Evolutionary conservation across 163 green algal species (phyloP), one percentile per base, ranked within the genome.

Genomic region (Coccomyxa subellipsoidea): DNA sequence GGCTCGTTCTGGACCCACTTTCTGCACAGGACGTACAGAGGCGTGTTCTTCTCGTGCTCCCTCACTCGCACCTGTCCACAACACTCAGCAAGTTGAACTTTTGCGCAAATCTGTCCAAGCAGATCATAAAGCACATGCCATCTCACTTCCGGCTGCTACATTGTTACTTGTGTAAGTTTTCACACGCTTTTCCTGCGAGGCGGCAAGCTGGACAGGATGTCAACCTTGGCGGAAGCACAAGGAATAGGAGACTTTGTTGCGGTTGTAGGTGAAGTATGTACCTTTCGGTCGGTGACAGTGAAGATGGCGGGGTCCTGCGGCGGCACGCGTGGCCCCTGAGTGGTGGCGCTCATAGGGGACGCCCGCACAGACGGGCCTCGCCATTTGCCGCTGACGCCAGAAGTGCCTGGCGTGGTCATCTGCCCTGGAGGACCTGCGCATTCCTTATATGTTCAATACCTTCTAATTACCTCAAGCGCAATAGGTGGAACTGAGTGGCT

Each of bases 1-100:
- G 85, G 78, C 31, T 89, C 80, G 36, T 89, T 88, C 37, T 89
- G 84, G 47, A 89, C 78, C 86, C 86, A 89, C 18, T 82, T 81
- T 47, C 86, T 76, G 80, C 83, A 88, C 77, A 88, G 80, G 69
- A 39, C 72, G 39, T 89, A 89, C 71, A 84, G 70, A 27, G 83
- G 83, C 6, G 77, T 40, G 34, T 83, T 73, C 77, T 87, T 80
- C 18, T 73, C 75, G 21, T 59, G 69, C 2, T 76, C 77, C 2
- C 34, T 10, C 9, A 80, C 12, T 4, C 54, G 35, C 38, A 89
- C 38, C 69, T 86, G 85, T 12, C 29, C 38, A 79, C 69, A 36
- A 23, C 27, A n/a, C n/a, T n/a, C n/a, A n/a, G n/a, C n/a, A n/a
- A n/a, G n/a, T n/a, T n/a, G n/a, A n/a, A n/a, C n/a, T n/a, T n/a